Base-by-base conservation (phyloP, 495 filamentous ascomycete species). In the Xylaria nigripes region DNA sequence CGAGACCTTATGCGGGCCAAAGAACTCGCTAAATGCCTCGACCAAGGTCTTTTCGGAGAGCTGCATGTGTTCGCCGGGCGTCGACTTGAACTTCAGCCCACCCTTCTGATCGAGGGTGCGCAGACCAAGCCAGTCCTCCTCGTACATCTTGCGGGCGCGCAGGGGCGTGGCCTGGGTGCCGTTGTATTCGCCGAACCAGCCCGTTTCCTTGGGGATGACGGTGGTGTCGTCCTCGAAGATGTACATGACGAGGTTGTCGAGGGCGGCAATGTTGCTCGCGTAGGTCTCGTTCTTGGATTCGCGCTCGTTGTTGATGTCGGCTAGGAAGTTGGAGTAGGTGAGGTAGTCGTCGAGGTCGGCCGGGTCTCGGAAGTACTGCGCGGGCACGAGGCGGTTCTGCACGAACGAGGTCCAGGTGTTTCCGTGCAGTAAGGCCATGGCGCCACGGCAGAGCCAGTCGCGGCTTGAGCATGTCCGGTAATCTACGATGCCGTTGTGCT, bases 241-340 rank as follows among this genome's bases (percentile, higher is more conserved):
- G 65, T 84, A 89, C 88, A 96, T 89, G 29, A 87, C 86, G 56
- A 99, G 89, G 55, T 80, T 80, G 63, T 89, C 83, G 59, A 99
- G 63, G 45, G 63, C 70, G 24, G 69, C 76, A 50, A 99, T 65
- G 66, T 90, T 86, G 61, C 78, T 68, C 67, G 78, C 84, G 68
- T 97, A 97, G 7, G 70, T 78, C 41, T 65, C 59, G 58, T 91
- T 96, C 77, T 92, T 95, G 49, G 63, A 22, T 34, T 50, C 57
- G 2, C 94, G 77, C 79, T 97, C 93, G 65, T 96, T 96, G 71
- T 99, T 99, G 69, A 97, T 84, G 68, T 97, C 92, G n/a, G 92
- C 93, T n/a, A 99, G 75, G 68, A 92, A 96, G 63, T 91, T 94
- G 65, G 88, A 93, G 66, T 84, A 57, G 61, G 87, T 83, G 16